Percentiles rank a stretch among this genome's conserved stretches.
Evolutionary conservation across 2,329 filamentous ascomycete species (phyloP).

Genomic region (Fusarium xyrophilum): DNA sequence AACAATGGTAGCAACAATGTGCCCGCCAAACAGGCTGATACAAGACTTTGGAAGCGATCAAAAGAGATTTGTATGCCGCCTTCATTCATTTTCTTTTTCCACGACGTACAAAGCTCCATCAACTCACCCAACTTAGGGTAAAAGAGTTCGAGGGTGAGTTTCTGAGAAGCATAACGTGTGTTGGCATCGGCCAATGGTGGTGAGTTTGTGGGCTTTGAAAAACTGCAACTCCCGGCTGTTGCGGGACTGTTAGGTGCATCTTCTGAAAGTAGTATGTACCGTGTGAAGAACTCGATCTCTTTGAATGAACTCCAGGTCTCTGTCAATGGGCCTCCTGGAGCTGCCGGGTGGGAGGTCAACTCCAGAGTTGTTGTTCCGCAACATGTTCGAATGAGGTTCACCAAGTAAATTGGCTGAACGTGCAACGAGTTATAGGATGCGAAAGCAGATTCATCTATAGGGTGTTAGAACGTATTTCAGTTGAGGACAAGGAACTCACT

Average conservation of each 20-base stretch:
- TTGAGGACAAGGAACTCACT: constrained; percentile 57
- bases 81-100: constrained; percentile 55
- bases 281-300: constrained; percentile 54
- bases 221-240: neutral
- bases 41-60: constrained; percentile 60
- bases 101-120: constrained; percentile 54
- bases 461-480: neutral
- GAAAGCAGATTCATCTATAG: constrained; percentile 70
- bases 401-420: constrained; percentile 68
- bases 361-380: constrained; percentile 59
- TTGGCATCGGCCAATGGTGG: constrained; percentile 42
- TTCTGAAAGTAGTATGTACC: constrained; percentile 64
- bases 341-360: constrained; percentile 43
- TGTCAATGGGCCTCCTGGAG: constrained; percentile 57
- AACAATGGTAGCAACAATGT: constrained; percentile 58
- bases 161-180: constrained; percentile 54
- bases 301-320: constrained; percentile 56
- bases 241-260: constrained; percentile 12
- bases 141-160: constrained; percentile 61
- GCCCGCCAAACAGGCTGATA: constrained; percentile 56
- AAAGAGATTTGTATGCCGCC: constrained; percentile 58
- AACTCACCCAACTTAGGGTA: constrained; percentile 61
- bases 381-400: constrained; percentile 73
- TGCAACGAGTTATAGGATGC: constrained; percentile 69
- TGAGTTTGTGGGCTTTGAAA: constrained; percentile 8